These are phyloP conservation scores for Hypomontagnella monticulosa DNA, from an alignment of 495 filamentous ascomycete species.

Conservation along the genomic window DNA sequence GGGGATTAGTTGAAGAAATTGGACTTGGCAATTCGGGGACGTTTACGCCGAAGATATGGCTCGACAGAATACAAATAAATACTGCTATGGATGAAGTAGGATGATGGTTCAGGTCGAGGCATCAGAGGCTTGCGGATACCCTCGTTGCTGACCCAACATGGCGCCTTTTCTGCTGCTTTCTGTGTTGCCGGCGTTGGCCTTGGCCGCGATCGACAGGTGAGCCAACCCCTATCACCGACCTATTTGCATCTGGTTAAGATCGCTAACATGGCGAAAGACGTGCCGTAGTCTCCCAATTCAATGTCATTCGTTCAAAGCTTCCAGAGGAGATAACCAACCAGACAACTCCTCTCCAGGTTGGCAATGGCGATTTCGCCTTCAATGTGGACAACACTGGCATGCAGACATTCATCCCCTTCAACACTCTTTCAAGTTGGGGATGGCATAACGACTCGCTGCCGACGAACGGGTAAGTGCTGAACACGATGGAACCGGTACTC, in stretches of 20 bases:
- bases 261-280: conserved; percentile 16
- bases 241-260: neutral
- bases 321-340: conserved; percentile 35
- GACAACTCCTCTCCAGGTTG: conserved; percentile 61
- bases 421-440: conserved; percentile 56
- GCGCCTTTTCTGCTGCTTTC: conserved; percentile 6
- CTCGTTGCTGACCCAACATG: conserved; percentile 9
- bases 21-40: conserved; percentile 20
- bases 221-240: neutral
- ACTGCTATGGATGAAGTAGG: neutral
- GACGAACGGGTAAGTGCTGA: conserved; percentile 28
- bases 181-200: conserved; percentile 15
- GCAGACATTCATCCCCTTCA: conserved; percentile 63
- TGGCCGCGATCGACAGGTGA: conserved; percentile 27
- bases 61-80: conserved; percentile 22
- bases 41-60: conserved; percentile 25
- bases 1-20: conserved; percentile 11
- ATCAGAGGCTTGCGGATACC: neutral
- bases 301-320: conserved; percentile 25
- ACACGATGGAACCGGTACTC: neutral
- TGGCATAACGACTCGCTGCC: conserved; percentile 57
- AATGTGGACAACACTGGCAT: conserved; percentile 62
- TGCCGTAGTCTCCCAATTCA: conserved; percentile 32
- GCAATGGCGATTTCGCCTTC: conserved; percentile 65
- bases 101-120: neutral